phyloP scores from a whole-genome alignment of 1,284 basidiomycete species.

The Melampsora occidentalis region DNA sequence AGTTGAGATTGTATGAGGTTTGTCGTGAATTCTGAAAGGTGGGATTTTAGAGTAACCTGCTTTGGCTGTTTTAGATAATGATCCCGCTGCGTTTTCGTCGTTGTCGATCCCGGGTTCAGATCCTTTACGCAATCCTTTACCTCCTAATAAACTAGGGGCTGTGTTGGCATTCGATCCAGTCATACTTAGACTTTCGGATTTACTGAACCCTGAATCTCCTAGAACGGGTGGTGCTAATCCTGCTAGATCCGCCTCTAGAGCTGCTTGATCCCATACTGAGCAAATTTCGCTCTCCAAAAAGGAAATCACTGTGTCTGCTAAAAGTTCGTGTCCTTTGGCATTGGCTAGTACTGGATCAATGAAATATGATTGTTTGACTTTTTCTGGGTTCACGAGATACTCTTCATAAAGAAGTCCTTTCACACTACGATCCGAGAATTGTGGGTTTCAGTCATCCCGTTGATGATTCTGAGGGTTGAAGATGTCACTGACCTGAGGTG shows the following conservation, averaged over 20 bases:
- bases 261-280: constrained; percentile 71
- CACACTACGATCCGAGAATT: constrained; percentile 57
- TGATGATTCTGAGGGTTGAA: background rate
- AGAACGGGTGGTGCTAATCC: constrained; percentile 47
- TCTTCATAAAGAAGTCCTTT: constrained; percentile 77
- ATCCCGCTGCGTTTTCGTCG: constrained; percentile 46
- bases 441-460: background rate
- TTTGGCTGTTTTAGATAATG: constrained; percentile 43
- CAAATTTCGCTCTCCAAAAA: constrained; percentile 87
- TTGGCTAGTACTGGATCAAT: constrained; percentile 79
- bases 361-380: constrained; percentile 67
- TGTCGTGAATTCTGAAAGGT: constrained; percentile 68
- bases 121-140: constrained; percentile 46
- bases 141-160: constrained; percentile 45
- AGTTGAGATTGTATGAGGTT: constrained; percentile 62
- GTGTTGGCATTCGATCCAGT: constrained; percentile 71
- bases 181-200: constrained; percentile 59
- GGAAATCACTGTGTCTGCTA: constrained; percentile 77
- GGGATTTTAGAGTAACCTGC: constrained; percentile 60
- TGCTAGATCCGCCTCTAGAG: constrained; percentile 58
- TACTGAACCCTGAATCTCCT: constrained; percentile 48
- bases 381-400: constrained; percentile 71
- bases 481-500: constrained; percentile 64
- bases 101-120: constrained; percentile 53
- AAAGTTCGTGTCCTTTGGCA: constrained; percentile 71